Evolutionary conservation across 208 protist species (phyloP).

Genomic region (Leishmania guyanensis): DNA sequence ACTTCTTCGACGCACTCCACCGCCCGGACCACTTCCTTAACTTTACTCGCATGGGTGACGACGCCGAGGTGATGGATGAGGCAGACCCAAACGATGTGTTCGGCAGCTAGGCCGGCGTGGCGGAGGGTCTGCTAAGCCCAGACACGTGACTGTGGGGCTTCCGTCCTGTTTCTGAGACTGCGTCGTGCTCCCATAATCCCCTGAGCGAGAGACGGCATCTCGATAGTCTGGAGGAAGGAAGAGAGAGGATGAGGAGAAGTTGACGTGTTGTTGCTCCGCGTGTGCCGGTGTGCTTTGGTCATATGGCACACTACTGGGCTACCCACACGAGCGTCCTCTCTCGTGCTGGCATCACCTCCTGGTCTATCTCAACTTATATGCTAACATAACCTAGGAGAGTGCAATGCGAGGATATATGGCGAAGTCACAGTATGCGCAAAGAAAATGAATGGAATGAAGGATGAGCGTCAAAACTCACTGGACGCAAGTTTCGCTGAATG

Average conservation of each 20-base stretch:
- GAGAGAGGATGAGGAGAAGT: neutral
- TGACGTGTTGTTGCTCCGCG: neutral
- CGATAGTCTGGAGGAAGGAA: neutral
- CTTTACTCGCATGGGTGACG: constrained; percentile 72
- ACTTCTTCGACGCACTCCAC: constrained; percentile 77
- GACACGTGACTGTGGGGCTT: constrained; percentile 15
- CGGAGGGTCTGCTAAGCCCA: neutral
- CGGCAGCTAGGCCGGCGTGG: constrained; percentile 44
- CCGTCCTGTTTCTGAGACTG: neutral
- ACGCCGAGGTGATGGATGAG: constrained; percentile 56
- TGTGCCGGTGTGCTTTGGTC: neutral
- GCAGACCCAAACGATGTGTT: constrained; percentile 70
- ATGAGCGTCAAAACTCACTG: neutral
- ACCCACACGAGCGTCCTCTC: neutral
- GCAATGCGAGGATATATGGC: neutral
- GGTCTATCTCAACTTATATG: neutral
- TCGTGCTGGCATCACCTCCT: neutral
- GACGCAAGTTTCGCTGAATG: neutral
- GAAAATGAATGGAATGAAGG: neutral
- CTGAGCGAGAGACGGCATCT: neutral
- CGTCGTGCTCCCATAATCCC: neutral
- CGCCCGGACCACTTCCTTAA: constrained; percentile 88
- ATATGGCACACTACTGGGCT: neutral
- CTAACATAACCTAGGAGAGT: neutral
- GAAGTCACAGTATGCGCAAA: neutral